A percentile compares a stretch with the other conserved stretches of the same genome.
These are phyloP conservation scores for Waitea zeae DNA, from an alignment of 1,284 basidiomycete genomes.

Conservation along the genomic window DNA sequence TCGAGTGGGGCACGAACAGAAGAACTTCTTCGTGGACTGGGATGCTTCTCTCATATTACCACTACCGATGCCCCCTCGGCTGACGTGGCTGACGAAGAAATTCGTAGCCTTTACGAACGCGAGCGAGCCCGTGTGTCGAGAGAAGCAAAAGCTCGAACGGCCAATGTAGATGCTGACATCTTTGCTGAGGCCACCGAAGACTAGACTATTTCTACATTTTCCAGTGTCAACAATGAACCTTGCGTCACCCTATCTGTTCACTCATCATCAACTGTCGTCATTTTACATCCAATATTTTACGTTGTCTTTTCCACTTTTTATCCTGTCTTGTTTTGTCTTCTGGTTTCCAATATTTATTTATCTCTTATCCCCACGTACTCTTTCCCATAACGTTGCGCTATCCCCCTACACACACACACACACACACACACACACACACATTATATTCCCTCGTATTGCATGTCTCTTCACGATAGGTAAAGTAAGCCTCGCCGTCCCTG, in stretches of 20 bases:
- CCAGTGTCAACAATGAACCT: background rate
- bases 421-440: too few relatives aligned
- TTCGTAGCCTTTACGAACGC: constrained; percentile 46
- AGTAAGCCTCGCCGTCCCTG: too few relatives aligned
- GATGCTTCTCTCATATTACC: constrained; percentile 21
- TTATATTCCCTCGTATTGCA: too few relatives aligned
- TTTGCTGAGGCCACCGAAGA: constrained; percentile 41
- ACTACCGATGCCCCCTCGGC: constrained; percentile 10
- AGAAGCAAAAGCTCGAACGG: constrained; percentile 26
- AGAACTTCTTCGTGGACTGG: constrained; percentile 48
- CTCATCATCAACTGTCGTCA: background rate
- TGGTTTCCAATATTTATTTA: too few relatives aligned
- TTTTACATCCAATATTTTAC: background rate
- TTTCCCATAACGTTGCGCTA: too few relatives aligned
- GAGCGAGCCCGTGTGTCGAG: constrained; percentile 37
- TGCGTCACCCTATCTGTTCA: too few relatives aligned
- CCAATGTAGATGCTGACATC: constrained; percentile 12
- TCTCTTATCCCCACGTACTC: too few relatives aligned
- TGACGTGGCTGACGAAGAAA: constrained; percentile 47
- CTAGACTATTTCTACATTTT: constrained; percentile 11
- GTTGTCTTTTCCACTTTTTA: too few relatives aligned
- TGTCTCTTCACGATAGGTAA: too few relatives aligned
- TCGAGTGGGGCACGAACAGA: constrained; percentile 39
- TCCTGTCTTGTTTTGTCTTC: too few relatives aligned
- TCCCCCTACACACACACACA: too few relatives aligned